These are phyloP conservation scores for Candida neerlandica DNA, from an alignment of 1,139 yeast species.

Conservation along the genomic window DNA sequence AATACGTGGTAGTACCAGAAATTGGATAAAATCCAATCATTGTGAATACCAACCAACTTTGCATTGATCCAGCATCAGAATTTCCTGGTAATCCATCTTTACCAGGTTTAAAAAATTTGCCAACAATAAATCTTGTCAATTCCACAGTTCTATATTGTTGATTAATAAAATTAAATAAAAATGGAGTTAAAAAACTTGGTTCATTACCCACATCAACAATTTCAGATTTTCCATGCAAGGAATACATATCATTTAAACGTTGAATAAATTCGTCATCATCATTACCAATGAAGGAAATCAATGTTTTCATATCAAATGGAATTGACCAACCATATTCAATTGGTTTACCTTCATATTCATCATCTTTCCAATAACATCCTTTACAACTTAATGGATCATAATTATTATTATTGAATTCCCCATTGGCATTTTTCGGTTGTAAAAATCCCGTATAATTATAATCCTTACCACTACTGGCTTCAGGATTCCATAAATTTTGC, in stretches of 20 bases:
- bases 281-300: conserved; percentile 19
- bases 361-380: conserved; percentile 47
- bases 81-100: conserved; percentile 37
- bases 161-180: conserved; percentile 31
- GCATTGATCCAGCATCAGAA: conserved; percentile 46
- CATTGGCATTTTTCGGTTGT: conserved; percentile 35
- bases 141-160: conserved; percentile 32
- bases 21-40: conserved; percentile 40
- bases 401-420: conserved; percentile 25
- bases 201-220: conserved; percentile 38
- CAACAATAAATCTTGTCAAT: conserved; percentile 32
- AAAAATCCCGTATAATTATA: conserved; percentile 33
- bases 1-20: conserved; percentile 39
- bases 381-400: conserved; percentile 34
- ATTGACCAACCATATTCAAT: conserved; percentile 57
- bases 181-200: conserved; percentile 38
- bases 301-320: conserved; percentile 34
- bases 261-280: conserved; percentile 26
- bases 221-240: conserved; percentile 25
- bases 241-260: conserved; percentile 41
- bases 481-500: conserved; percentile 40
- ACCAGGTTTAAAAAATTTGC: conserved; percentile 24
- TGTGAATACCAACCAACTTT: conserved; percentile 39
- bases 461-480: conserved; percentile 22
- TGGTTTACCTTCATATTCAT: conserved; percentile 65